These are phyloP conservation scores for Manihot esculenta DNA, from an alignment of 441 rosid genomes.

Conservation along the genomic window DNA sequence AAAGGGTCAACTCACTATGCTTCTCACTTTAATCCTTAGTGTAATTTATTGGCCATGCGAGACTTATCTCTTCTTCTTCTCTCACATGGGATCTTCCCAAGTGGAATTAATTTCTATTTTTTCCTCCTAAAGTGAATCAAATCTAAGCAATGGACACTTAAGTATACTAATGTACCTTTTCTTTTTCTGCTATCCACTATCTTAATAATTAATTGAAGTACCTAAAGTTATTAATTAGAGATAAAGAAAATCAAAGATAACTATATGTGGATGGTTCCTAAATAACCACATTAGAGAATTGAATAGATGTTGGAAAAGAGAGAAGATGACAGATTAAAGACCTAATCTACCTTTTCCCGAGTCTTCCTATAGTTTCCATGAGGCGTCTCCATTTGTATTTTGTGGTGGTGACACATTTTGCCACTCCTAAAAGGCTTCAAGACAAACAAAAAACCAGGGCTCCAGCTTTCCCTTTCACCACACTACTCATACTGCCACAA, in stretches of 20 bases:
- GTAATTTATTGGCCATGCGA: not conserved
- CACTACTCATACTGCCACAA: not conserved
- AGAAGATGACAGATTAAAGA: not conserved
- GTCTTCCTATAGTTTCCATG: not conserved
- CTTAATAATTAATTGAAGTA: not conserved
- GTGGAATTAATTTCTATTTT: conserved; percentile 1
- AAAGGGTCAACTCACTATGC: not conserved
- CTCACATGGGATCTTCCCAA: not conserved
- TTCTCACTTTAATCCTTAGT: too few relatives aligned
- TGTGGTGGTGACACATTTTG: not conserved
- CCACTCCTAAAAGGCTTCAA: not conserved
- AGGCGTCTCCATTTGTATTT: not conserved
- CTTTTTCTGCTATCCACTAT: not conserved
- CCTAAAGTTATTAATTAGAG: not conserved
- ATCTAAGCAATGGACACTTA: not conserved
- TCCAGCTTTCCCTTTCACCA: not conserved
- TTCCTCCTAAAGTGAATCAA: not conserved
- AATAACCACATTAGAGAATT: not conserved
- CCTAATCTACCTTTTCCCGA: not conserved
- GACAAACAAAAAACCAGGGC: not conserved
- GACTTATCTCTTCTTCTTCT: not conserved
- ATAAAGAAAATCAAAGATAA: not conserved
- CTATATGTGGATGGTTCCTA: not conserved
- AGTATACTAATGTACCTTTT: not conserved
- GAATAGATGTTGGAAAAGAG: not conserved